phyloP scores from a whole-genome alignment of 352 stramenopile genomes.

The Globisporangium recalcitrans region DNA sequence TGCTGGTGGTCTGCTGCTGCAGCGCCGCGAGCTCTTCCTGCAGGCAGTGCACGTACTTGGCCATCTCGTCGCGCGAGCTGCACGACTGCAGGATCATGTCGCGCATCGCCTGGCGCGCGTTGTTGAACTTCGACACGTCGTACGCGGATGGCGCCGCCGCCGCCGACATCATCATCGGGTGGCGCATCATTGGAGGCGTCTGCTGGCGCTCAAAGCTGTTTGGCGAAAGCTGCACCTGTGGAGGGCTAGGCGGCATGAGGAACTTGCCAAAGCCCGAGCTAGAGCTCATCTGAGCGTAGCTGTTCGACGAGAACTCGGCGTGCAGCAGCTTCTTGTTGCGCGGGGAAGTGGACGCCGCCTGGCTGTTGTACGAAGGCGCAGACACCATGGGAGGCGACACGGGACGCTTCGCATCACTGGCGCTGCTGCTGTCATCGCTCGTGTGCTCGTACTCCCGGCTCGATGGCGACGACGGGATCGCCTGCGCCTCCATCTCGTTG shows the following conservation, averaged over 20 bases:
- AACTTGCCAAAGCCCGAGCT: conserved; percentile 11
- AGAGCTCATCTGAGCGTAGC: conserved; percentile 6
- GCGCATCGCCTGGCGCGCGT: conserved; percentile 33
- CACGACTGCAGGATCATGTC: conserved; percentile 53
- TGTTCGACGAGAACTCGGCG: conserved; percentile 21
- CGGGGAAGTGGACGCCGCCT: conserved; percentile 35
- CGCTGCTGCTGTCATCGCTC: neutral
- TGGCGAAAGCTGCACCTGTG: neutral
- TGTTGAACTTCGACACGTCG: conserved; percentile 29
- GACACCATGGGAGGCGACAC: conserved; percentile 34
- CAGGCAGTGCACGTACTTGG: conserved; percentile 48
- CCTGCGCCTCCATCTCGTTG: conserved; percentile 17
- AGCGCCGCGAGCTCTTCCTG: conserved; percentile 47
- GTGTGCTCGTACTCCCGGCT: conserved; percentile 19
- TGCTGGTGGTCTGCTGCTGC: conserved; percentile 23
- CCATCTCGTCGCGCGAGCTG: conserved; percentile 41
- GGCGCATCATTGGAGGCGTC: conserved; percentile 19
- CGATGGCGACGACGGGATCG: conserved; percentile 9
- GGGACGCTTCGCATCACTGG: conserved; percentile 13
- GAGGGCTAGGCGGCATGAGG: conserved; percentile 3
- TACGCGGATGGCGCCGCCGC: conserved; percentile 1
- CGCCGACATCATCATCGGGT: conserved; percentile 27
- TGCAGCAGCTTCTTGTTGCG: conserved; percentile 43
- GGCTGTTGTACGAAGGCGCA: conserved; percentile 37
- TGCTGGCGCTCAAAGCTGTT: neutral